Evolutionary conservation across 164 flowering plant species (phyloP).

Genomic region (Tetrastigma voinierianum): DNA sequence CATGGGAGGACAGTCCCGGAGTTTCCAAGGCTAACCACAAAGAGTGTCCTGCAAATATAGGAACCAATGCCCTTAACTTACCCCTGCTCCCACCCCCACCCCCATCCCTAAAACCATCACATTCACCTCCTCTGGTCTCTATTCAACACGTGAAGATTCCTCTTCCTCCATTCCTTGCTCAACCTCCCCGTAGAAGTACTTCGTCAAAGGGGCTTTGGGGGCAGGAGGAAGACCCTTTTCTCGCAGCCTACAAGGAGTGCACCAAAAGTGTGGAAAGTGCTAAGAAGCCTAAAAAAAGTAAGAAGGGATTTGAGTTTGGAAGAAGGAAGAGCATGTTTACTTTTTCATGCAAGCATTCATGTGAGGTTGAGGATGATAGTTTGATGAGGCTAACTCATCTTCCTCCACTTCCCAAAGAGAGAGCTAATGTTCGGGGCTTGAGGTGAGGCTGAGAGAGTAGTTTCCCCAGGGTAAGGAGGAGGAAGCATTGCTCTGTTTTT

Average conservation of each 20-base stretch:
- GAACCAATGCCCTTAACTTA: slow-evolving; percentile 9
- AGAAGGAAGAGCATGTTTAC: slow-evolving; percentile 3
- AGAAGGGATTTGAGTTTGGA: slow-evolving; percentile 1
- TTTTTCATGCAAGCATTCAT: slow-evolving; percentile 17
- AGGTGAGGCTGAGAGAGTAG: neutral
- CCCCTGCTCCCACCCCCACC: slow-evolving; percentile 26
- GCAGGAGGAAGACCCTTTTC: slow-evolving; percentile 39
- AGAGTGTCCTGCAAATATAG: neutral
- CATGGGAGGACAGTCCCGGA: slow-evolving; percentile 51
- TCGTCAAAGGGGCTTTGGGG: slow-evolving; percentile 23
- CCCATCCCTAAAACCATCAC: slow-evolving; percentile 20
- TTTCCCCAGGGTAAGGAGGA: neutral
- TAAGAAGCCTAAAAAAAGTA: slow-evolving; percentile 1
- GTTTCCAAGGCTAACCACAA: slow-evolving; percentile 21
- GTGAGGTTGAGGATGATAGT: slow-evolving; percentile 20
- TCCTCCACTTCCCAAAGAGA: slow-evolving; percentile 19
- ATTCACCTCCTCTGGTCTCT: slow-evolving; percentile 7
- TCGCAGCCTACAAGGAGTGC: slow-evolving; percentile 48
- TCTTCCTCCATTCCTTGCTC: slow-evolving; percentile 33
- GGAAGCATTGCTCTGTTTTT: neutral
- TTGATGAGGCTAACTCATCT: slow-evolving; percentile 15
- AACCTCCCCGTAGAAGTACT: slow-evolving; percentile 15
- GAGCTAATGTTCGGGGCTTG: neutral
- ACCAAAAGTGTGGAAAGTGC: slow-evolving; percentile 24
- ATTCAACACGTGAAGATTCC: slow-evolving; percentile 23